A percentile compares a stretch with the other conserved stretches of the same genome.
Conservation (phyloP, 2,329 filamentous ascomycete species). For the Hypoxylon sp. region DNA sequence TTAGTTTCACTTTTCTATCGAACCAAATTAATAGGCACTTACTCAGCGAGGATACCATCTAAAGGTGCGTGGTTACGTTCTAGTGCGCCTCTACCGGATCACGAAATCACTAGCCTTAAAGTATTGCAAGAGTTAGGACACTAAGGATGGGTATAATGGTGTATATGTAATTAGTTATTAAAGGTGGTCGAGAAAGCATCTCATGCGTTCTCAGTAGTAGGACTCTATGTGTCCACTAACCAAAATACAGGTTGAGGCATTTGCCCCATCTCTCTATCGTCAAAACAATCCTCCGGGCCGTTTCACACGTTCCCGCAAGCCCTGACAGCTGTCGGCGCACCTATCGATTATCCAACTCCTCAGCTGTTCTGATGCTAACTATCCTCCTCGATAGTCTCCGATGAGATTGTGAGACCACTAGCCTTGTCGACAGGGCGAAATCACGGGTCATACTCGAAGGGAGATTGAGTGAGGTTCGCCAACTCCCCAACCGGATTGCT, state of each 20-base stretch:
- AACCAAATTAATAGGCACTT: not conserved
- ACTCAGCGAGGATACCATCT: slow-evolving; percentile 5
- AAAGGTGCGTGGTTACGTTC: not conserved
- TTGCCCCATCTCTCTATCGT: no score
- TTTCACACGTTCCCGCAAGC: not conserved
- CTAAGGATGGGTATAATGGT: no score
- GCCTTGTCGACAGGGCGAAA: not conserved
- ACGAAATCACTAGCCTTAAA: no score
- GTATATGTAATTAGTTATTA: no score
- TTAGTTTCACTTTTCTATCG: slow-evolving; percentile 3
- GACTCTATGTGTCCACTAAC: no score
- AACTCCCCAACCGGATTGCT: not conserved
- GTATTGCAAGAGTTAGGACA: no score
- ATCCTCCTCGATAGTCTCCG: not conserved
- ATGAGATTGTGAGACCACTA: not conserved
- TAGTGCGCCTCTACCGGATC: no score
- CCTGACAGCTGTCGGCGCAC: not conserved
- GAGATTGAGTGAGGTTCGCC: not conserved
- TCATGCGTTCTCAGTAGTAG: no score
- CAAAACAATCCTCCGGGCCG: not conserved
- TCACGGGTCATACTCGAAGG: not conserved
- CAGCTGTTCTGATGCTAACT: not conserved
- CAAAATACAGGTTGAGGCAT: no score
- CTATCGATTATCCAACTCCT: not conserved
- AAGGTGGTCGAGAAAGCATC: no score